phyloP scores from a whole-genome alignment of 768 basidiomycete species.

The Kwoniella shandongensis region DNA sequence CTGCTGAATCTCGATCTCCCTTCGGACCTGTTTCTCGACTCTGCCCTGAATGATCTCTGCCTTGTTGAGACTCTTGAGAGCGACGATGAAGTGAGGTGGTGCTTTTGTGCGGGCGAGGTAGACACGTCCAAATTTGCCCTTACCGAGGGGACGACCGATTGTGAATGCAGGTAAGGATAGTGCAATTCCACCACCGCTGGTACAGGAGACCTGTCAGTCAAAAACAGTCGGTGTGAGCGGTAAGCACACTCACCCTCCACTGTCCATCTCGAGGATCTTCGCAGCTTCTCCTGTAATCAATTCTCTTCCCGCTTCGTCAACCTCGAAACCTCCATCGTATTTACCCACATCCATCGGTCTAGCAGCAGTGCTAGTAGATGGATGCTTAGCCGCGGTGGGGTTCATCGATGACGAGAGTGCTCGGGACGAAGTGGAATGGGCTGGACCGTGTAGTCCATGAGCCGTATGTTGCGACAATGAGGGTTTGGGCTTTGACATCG shows the following conservation, averaged over 20 bases:
- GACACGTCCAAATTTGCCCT: conserved; percentile 97
- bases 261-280: conserved; percentile 77
- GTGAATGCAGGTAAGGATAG: conserved; percentile 86
- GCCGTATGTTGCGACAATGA: conserved; percentile 45
- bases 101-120: conserved; percentile 95
- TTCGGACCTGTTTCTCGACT: conserved; percentile 94
- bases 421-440: conserved; percentile 48
- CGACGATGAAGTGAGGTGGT: conserved; percentile 87
- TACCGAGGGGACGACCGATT: conserved; percentile 94
- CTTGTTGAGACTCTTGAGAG: conserved; percentile 95
- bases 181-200: conserved; percentile 55
- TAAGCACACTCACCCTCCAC: conserved; percentile 56
- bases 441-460: conserved; percentile 54
- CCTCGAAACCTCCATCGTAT: conserved; percentile 96
- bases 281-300: conserved; percentile 74
- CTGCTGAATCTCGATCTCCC: conserved; percentile 97
- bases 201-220: conserved; percentile 1
- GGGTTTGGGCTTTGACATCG: conserved; percentile 23
- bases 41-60: conserved; percentile 85
- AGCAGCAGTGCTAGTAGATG: conserved; percentile 4
- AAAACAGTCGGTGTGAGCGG: not conserved
- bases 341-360: conserved; percentile 60
- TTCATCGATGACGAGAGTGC: conserved; percentile 32
- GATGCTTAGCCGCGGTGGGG: conserved; percentile 18
- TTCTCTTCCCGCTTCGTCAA: conserved; percentile 67